These are phyloP conservation scores for Acorus calamus DNA, from an alignment of 106 monocot genomes.

Conservation along the genomic window DNA sequence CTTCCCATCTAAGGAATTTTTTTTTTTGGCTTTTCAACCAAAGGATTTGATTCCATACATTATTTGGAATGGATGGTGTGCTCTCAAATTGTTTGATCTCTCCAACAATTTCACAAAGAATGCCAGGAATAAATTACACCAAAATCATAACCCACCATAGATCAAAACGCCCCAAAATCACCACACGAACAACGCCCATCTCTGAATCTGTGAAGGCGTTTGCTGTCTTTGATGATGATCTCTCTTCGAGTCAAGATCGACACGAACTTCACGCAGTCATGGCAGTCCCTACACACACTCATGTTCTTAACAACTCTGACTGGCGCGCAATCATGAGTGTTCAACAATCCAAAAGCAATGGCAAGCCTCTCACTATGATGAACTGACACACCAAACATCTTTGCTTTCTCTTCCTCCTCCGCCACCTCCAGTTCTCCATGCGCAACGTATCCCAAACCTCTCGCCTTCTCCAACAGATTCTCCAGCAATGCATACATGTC, in stretches of 20 bases:
- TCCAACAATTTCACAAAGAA: no score
- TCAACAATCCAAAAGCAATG: constrained; percentile 56
- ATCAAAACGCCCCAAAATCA: constrained; percentile 37
- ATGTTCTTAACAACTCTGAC: constrained; percentile 73
- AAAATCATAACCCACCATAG: no score
- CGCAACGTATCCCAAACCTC: constrained; percentile 38
- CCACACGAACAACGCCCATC: constrained; percentile 66
- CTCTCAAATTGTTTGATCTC: no score
- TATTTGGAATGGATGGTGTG: no score
- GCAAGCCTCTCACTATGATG: constrained; percentile 77
- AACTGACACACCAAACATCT: constrained; percentile 4
- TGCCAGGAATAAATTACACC: no score
- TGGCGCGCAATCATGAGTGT: constrained; percentile 24
- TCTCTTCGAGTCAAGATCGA: constrained; percentile 51
- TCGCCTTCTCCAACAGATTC: constrained; percentile 47
- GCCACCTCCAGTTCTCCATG: constrained; percentile 24
- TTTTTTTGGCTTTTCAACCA: no score
- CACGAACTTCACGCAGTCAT: constrained; percentile 42
- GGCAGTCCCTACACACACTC: constrained; percentile 72
- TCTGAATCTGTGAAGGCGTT: constrained; percentile 64
- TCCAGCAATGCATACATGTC: constrained; percentile 47
- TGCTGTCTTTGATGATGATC: constrained; percentile 64
- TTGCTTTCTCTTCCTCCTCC: constrained; percentile 26
- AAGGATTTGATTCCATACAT: no score
- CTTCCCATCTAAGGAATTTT: no score